These are phyloP conservation scores for Daldinia loculata DNA, from an alignment of 495 filamentous ascomycete genomes.

Conservation along the genomic window DNA sequence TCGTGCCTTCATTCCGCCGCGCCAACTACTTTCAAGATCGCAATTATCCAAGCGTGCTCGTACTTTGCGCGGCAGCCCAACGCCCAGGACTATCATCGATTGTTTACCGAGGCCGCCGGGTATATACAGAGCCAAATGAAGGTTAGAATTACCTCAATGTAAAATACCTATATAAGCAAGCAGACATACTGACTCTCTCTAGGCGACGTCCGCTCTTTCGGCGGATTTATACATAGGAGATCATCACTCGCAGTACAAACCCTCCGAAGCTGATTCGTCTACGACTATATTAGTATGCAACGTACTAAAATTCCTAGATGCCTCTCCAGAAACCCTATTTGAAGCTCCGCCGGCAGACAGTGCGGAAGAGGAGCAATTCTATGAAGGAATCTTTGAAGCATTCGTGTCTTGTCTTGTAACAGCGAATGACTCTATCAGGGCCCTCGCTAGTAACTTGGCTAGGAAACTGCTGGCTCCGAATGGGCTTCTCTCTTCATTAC, in stretches of 20 bases:
- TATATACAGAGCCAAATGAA: constrained; percentile 65
- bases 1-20: constrained; percentile 62
- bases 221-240: constrained; percentile 55
- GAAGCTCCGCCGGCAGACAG: constrained; percentile 46
- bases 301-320: constrained; percentile 62
- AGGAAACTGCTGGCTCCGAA: constrained; percentile 57
- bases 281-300: constrained; percentile 56
- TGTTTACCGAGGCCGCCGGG: constrained; percentile 63
- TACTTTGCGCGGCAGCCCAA: constrained; percentile 62
- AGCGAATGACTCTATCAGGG: constrained; percentile 59
- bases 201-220: constrained; percentile 54
- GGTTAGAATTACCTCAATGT: constrained; percentile 42
- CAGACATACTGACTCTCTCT: constrained; percentile 34
- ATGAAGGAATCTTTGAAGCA: constrained; percentile 59
- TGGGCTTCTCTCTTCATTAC: constrained; percentile 47
- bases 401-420: constrained; percentile 62
- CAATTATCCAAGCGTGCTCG: constrained; percentile 64
- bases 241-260: constrained; percentile 50
- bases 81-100: constrained; percentile 57
- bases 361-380: constrained; percentile 54
- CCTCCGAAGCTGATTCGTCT: constrained; percentile 49
- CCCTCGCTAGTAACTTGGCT: constrained; percentile 56
- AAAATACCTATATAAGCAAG: neutral
- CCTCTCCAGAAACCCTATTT: constrained; percentile 61
- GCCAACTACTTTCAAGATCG: constrained; percentile 67